phyloP scores from a whole-genome alignment of 2,329 filamentous ascomycete species.

The Claviceps arundinis region DNA sequence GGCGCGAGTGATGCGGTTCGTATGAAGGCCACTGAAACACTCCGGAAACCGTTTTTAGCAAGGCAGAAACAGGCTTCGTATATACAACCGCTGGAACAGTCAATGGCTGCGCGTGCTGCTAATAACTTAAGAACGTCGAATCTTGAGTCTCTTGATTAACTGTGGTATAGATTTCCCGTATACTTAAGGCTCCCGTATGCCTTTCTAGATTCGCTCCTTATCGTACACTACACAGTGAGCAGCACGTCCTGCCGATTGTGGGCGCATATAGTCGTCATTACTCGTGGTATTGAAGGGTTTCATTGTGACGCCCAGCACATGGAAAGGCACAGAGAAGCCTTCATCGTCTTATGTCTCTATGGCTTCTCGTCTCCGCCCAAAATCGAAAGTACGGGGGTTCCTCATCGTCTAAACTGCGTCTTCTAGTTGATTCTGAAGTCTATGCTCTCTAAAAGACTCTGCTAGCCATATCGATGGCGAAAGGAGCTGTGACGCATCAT shows the following conservation, averaged over 20 bases:
- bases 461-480: conserved; percentile 40
- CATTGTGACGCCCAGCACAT: no score
- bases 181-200: background rate
- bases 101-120: background rate
- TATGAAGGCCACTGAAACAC: no score
- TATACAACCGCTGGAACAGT: background rate
- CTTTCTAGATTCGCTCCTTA: background rate
- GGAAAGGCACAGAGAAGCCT: background rate
- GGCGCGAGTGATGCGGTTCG: no score
- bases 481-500: conserved; percentile 32
- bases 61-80: no score
- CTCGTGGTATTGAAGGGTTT: background rate
- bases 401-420: background rate
- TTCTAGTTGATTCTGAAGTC: background rate
- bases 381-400: background rate
- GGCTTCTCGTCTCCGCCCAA: background rate
- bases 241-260: background rate
- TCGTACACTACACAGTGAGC: conserved; percentile 7
- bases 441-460: conserved; percentile 24
- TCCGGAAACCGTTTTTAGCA: no score
- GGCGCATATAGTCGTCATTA: background rate
- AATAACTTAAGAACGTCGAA: no score
- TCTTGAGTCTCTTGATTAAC: background rate
- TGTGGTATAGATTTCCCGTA: background rate
- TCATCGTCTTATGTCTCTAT: background rate